Conservation (phyloP, 2,329 filamentous ascomycete genomes). For the Lecanicillium sp. region DNA sequence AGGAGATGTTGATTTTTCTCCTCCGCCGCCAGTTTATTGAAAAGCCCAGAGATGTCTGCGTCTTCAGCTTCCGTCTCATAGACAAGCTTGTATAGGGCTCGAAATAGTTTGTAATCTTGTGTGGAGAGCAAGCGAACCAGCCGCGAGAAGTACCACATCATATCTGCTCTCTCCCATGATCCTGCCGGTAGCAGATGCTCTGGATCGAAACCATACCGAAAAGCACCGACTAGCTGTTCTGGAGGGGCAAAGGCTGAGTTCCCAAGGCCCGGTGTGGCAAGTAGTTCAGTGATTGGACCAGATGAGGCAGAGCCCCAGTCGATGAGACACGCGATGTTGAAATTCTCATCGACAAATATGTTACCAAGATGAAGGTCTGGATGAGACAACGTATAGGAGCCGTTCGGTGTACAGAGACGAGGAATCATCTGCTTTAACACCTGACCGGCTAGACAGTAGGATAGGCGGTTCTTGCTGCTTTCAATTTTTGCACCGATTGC, state of each 20-base stretch:
- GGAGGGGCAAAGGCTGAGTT: conserved; percentile 3
- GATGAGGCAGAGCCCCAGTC: conserved; percentile 21
- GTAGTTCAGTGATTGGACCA: conserved; percentile 14
- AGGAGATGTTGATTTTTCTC: conserved; percentile 15
- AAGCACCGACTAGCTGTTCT: conserved; percentile 9
- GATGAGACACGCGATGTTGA: conserved; percentile 22
- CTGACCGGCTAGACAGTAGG: conserved; percentile 20
- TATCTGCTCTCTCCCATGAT: conserved; percentile 14
- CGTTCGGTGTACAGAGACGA: conserved; percentile 6
- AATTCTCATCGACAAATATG: conserved; percentile 21
- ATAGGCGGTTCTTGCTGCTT: conserved; percentile 20
- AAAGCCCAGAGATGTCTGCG: conserved; percentile 7
- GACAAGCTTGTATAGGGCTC: conserved; percentile 14
- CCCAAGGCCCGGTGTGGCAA: conserved; percentile 8
- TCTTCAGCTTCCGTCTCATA: conserved; percentile 2
- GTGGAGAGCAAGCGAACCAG: conserved; percentile 17
- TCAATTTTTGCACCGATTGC: conserved; percentile 21
- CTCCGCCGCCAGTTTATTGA: conserved; percentile 12
- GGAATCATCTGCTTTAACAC: conserved; percentile 23
- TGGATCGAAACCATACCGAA: conserved; percentile 12
- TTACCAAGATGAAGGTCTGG: conserved; percentile 22
- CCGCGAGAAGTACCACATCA: conserved; percentile 16
- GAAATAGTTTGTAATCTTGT: conserved; percentile 17
- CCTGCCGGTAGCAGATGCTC: background rate
- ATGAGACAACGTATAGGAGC: conserved; percentile 17